These are phyloP conservation scores for Ustilago loliicola DNA, from an alignment of 1,284 basidiomycete genomes.

Conservation along the genomic window DNA sequence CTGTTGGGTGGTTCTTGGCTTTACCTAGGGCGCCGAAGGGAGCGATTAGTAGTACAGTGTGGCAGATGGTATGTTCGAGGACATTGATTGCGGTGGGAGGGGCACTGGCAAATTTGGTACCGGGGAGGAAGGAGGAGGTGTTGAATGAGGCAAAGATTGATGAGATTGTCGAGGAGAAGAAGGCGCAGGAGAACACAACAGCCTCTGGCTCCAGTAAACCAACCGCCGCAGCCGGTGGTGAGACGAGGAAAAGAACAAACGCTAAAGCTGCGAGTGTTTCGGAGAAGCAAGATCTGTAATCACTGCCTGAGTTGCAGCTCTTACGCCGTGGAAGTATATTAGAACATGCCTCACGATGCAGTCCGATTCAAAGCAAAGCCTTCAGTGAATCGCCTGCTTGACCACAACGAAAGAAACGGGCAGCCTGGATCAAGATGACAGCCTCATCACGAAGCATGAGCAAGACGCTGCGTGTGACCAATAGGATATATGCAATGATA, in stretches of 20 bases:
- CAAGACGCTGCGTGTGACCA: neutral
- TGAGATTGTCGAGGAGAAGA: conserved; percentile 18
- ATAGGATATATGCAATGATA: neutral
- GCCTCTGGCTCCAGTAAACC: conserved; percentile 2
- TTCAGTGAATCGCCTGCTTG: neutral
- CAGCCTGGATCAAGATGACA: no score
- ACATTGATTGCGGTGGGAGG: conserved; percentile 24
- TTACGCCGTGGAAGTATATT: no score
- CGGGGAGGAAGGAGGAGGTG: conserved; percentile 34
- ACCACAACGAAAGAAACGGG: no score
- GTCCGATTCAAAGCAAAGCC: neutral
- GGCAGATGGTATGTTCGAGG: conserved; percentile 54
- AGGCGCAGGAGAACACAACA: neutral
- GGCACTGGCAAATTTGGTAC: conserved; percentile 19
- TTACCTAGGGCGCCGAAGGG: conserved; percentile 60
- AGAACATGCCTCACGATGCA: no score
- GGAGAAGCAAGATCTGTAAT: conserved; percentile 35
- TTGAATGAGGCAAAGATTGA: conserved; percentile 19
- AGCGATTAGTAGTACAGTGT: conserved; percentile 48
- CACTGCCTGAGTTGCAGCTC: neutral
- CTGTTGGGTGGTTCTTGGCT: conserved; percentile 58
- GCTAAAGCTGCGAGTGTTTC: conserved; percentile 11
- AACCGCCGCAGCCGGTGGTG: neutral
- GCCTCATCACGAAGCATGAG: no score
- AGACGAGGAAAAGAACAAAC: conserved; percentile 29